Conservation (phyloP, 176 grass and related monocot genomes). For the Avena insularis region DNA sequence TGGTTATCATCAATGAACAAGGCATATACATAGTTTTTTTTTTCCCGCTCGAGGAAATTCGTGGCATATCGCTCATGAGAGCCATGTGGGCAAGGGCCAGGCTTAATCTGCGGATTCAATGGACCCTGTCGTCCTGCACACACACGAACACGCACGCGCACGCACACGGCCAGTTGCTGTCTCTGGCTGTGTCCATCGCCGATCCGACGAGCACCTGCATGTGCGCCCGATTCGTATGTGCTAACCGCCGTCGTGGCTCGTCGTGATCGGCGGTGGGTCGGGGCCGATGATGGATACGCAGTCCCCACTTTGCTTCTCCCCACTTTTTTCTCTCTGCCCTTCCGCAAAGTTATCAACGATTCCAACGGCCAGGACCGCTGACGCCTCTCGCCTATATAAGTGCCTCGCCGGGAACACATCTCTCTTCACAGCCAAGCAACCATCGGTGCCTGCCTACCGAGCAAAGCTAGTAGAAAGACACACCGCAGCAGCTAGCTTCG, state of each 20-base stretch:
- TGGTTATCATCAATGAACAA: neutral
- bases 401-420: constrained; percentile 40
- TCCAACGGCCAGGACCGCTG: constrained; percentile 55
- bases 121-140: neutral
- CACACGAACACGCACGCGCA: neutral
- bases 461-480: neutral
- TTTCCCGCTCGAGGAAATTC: neutral
- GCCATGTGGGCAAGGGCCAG: constrained; percentile 29
- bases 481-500: neutral
- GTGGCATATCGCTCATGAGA: neutral
- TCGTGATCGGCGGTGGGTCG: constrained; percentile 44
- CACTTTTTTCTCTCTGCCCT: constrained; percentile 12
- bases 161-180: constrained; percentile 41
- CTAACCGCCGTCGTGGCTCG: constrained; percentile 54
- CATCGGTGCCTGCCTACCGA: neutral
- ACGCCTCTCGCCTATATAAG: constrained; percentile 61
- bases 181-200: neutral
- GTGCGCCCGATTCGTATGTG: constrained; percentile 65
- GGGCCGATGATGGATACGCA: constrained; percentile 15
- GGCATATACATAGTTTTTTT: neutral
- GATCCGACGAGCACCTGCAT: constrained; percentile 59
- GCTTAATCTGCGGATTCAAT: neutral
- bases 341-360: constrained; percentile 51
- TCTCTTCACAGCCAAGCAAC: constrained; percentile 71
- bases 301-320: constrained; percentile 9